A percentile compares a stretch with the other conserved stretches of the same genome.
phyloP scores from a whole-genome alignment of 1,284 basidiomycete species.

The Leccinum fuscescens region DNA sequence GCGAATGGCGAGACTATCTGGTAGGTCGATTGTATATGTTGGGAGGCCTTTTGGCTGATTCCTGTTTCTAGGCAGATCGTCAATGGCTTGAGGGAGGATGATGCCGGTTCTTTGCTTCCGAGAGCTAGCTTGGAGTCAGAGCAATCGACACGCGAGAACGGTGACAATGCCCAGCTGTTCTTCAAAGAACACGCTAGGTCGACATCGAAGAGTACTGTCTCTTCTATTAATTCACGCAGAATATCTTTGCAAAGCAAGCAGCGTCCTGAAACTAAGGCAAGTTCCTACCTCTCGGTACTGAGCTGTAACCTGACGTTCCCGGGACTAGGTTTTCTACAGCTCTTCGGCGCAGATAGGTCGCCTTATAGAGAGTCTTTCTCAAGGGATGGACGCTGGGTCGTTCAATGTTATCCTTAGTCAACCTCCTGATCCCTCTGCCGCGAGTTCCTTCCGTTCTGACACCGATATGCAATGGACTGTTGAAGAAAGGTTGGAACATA shows the following conservation, averaged over 20 bases:
- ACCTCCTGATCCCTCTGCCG: constrained; percentile 48
- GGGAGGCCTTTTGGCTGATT: constrained; percentile 5
- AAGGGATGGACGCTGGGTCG: constrained; percentile 74
- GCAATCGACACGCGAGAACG: constrained; percentile 56
- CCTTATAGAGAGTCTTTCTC: constrained; percentile 75
- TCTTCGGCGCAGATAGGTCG: constrained; percentile 74
- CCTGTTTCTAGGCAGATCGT: constrained; percentile 67
- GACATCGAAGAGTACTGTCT: constrained; percentile 61
- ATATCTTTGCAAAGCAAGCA: constrained; percentile 49
- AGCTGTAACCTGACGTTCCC: constrained; percentile 9
- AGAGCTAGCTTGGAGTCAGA: constrained; percentile 73
- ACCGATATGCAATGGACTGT: constrained; percentile 65
- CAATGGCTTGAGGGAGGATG: constrained; percentile 75
- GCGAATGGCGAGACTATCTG: constrained; percentile 83
- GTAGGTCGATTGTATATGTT: constrained; percentile 39
- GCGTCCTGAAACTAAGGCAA: constrained; percentile 79
- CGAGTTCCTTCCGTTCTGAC: constrained; percentile 61
- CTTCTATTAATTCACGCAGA: constrained; percentile 60
- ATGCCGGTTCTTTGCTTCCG: constrained; percentile 65
- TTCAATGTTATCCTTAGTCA: constrained; percentile 62
- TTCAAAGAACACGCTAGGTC: constrained; percentile 72
- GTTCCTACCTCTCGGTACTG: constrained; percentile 24
- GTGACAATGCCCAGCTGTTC: constrained; percentile 60
- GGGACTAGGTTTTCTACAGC: constrained; percentile 71
- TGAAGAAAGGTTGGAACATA: constrained; percentile 72